Conservation (phyloP, 495 filamentous ascomycete genomes). For the Penicillium paradoxum region DNA sequence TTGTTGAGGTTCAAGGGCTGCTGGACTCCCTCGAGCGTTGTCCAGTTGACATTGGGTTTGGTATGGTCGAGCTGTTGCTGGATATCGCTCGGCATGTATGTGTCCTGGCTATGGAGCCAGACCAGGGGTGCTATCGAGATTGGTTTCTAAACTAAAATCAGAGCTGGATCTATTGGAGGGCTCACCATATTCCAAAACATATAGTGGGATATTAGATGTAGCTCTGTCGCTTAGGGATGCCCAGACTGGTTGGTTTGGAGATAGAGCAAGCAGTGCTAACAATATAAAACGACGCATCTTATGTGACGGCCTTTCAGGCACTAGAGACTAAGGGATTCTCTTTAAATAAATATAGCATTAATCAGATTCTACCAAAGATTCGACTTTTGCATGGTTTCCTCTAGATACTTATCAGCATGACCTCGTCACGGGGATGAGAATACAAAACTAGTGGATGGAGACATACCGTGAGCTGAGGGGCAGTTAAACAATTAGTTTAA, state of each 20-base stretch:
- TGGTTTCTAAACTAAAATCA: neutral
- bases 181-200: constrained; percentile 29
- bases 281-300: constrained; percentile 12
- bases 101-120: constrained; percentile 55
- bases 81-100: constrained; percentile 57
- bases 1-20: constrained; percentile 51
- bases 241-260: neutral
- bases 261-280: constrained; percentile 6
- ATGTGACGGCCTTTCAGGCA: neutral
- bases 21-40: constrained; percentile 33
- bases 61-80: constrained; percentile 51
- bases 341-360: neutral
- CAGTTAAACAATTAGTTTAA: neutral
- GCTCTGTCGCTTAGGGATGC: neutral
- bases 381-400: neutral
- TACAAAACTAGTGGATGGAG: neutral
- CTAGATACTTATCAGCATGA: constrained; percentile 5
- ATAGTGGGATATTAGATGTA: constrained; percentile 19
- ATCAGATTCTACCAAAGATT: neutral
- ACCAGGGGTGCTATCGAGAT: neutral
- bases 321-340: neutral
- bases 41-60: constrained; percentile 50
- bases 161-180: neutral
- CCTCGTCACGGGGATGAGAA: neutral
- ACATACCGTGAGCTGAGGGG: neutral